Evolutionary conservation across 2,329 filamentous ascomycete genomes (phyloP), one percentile per base, ranked within the genome.

Genomic region (Fusarium sp.): DNA sequence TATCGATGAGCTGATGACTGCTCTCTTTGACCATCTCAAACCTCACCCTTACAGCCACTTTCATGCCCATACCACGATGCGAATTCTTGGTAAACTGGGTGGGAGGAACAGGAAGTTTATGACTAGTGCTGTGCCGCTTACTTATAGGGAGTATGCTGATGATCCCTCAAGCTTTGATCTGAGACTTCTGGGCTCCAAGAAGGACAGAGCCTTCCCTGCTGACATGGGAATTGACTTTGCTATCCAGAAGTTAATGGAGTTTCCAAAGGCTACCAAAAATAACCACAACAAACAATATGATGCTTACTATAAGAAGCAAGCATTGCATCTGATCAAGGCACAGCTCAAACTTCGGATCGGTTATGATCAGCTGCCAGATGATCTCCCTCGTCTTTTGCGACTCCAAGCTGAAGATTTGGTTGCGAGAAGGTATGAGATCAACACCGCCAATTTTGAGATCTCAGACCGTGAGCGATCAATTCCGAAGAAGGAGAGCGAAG

Each of bases 1-100:
- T 31, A 98, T 99, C 81, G 95, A 99, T 77, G 96, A 99, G 79
- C 86, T 99, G 48, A 99, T 99, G 96, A 96, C 95, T 51, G 95
- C 95, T 3, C 87, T 99, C 3, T 99, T 97, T 87, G 95, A 98
- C 72, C 97, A 99, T 81, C 87, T 99, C 45, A 93, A 93, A 77
- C 97, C 96, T 13, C 92, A 95, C 71, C 96, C 96, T 0, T 97
- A 99, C 81, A 97, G 93, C 77, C 97, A 99, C 81, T 97, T 98
- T 82, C 95, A 98, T 79, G 94, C 97, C 1, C 96, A 99, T 80
- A 98, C 96, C 0, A 98, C 96, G 0, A 97, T 99, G 91, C 89
- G 96, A 50, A 99, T 99, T 64, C 87, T 99, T 5, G 96, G 96
- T 20, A 99, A 99, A 82, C 89, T 99, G 18, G 96, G 97, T 50